Evolutionary conservation across 345 rosid species (phyloP).

Genomic region (Corymbia maculata): DNA sequence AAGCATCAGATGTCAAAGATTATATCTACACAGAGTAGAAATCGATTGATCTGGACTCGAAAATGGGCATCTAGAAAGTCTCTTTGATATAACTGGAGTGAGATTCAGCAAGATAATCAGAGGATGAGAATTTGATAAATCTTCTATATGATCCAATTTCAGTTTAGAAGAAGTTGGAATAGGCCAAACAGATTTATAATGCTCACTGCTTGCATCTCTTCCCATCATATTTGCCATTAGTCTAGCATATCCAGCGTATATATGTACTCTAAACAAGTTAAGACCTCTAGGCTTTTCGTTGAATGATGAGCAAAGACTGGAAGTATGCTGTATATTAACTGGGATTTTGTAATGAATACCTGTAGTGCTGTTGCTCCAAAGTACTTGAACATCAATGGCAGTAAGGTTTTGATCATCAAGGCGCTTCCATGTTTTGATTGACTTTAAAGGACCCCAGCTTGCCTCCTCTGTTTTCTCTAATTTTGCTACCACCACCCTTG

Average conservation of each 20-base stretch:
- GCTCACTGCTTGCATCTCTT: neutral
- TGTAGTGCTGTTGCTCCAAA: slow-evolving; percentile 54
- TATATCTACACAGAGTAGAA: neutral
- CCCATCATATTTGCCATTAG: neutral
- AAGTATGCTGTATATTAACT: neutral
- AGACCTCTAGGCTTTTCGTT: neutral
- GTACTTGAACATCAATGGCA: slow-evolving; percentile 47
- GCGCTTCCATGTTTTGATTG: slow-evolving; percentile 86
- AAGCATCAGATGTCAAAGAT: neutral
- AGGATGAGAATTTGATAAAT: neutral
- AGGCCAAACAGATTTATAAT: neutral
- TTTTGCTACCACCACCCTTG: slow-evolving; percentile 58
- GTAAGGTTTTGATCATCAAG: slow-evolving; percentile 66
- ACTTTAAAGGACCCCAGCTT: slow-evolving; percentile 65
- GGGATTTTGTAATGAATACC: slow-evolving; percentile 11
- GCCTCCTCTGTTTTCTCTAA: slow-evolving; percentile 49
- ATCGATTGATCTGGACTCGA: neutral
- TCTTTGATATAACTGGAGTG: neutral
- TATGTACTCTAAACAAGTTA: neutral
- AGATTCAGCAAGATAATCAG: neutral
- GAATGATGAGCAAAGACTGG: neutral
- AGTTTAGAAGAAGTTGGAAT: neutral
- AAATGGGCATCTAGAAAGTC: neutral
- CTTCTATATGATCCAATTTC: neutral
- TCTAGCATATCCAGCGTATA: neutral